These are phyloP conservation scores for Elaphomyces granulatus DNA, from an alignment of 495 filamentous ascomycete genomes.

Conservation along the genomic window DNA sequence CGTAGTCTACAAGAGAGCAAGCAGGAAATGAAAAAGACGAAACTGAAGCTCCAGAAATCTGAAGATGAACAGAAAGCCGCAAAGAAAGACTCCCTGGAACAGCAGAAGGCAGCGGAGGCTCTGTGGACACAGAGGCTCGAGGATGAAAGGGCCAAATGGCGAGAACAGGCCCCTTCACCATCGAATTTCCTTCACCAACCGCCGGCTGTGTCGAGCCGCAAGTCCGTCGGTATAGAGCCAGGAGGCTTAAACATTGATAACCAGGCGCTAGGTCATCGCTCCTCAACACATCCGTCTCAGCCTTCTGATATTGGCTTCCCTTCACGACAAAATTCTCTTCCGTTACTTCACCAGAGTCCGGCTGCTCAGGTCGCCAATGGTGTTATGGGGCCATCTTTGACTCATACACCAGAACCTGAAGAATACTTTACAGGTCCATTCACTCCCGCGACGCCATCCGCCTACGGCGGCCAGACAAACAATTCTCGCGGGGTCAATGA, in stretches of 20 bases:
- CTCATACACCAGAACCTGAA: conserved; percentile 45
- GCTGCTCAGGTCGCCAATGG: conserved; percentile 22
- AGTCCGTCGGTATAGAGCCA: conserved; percentile 30
- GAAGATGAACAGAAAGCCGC: conserved; percentile 46
- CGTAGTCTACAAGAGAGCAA: conserved; percentile 42
- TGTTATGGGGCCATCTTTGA: conserved; percentile 40
- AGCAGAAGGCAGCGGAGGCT: conserved; percentile 51
- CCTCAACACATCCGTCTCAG: conserved; percentile 28
- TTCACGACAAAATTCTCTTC: conserved; percentile 29
- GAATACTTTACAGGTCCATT: conserved; percentile 47
- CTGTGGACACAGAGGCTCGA: conserved; percentile 47
- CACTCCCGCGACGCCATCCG: conserved; percentile 49
- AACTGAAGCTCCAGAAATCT: conserved; percentile 47
- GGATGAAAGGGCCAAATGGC: conserved; percentile 63
- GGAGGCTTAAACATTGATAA: conserved; percentile 20
- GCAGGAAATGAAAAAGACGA: conserved; percentile 47
- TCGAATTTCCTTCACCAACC: conserved; percentile 29
- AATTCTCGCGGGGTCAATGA: conserved; percentile 58
- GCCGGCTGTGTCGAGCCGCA: conserved; percentile 31
- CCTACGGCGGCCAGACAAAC: conserved; percentile 24
- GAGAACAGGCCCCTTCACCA: conserved; percentile 37
- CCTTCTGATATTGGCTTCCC: conserved; percentile 29
- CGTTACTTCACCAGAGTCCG: conserved; percentile 23
- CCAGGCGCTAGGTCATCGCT: conserved; percentile 33
- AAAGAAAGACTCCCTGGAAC: conserved; percentile 49